Conservation (phyloP, 345 rosid species). For the Salix suchowensis region DNA sequence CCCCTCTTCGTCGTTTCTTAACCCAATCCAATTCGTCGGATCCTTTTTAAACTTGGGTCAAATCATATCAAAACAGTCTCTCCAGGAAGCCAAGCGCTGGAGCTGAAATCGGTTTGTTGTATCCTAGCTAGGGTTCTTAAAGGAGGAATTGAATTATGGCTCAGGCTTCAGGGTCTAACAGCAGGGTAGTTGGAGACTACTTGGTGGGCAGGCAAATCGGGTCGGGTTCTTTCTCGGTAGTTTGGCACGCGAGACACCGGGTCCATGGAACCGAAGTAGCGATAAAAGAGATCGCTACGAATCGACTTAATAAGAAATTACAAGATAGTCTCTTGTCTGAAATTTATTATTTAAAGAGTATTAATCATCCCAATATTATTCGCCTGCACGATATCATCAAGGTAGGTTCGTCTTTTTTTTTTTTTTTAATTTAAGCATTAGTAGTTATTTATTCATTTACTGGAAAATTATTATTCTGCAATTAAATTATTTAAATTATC, state of each 20-base stretch:
- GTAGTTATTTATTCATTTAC: background rate
- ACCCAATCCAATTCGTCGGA: background rate
- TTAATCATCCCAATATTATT: slow-evolving; percentile 84
- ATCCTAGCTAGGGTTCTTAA: background rate
- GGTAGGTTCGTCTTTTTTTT: slow-evolving; percentile 62
- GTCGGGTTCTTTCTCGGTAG: slow-evolving; percentile 97
- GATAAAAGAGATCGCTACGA: slow-evolving; percentile 79
- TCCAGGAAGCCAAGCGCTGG: background rate
- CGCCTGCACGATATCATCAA: slow-evolving; percentile 80
- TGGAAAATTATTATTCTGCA: background rate
- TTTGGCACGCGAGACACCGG: slow-evolving; percentile 87
- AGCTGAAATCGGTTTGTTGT: background rate
- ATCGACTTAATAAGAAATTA: slow-evolving; percentile 68
- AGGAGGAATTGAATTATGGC: slow-evolving; percentile 40
- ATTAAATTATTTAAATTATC: too few species aligned
- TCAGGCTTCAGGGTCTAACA: slow-evolving; percentile 45
- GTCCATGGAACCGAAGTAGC: slow-evolving; percentile 90
- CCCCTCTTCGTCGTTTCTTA: background rate
- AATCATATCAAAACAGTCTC: background rate
- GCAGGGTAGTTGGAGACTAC: slow-evolving; percentile 87
- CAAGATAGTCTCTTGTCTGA: slow-evolving; percentile 92
- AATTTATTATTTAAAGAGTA: slow-evolving; percentile 64
- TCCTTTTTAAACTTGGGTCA: background rate
- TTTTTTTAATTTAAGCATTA: background rate
- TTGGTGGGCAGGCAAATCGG: slow-evolving; percentile 76